These are phyloP conservation scores for Aureobasidium melanogenum DNA, from an alignment of 2,329 filamentous ascomycete genomes.

Conservation along the genomic window DNA sequence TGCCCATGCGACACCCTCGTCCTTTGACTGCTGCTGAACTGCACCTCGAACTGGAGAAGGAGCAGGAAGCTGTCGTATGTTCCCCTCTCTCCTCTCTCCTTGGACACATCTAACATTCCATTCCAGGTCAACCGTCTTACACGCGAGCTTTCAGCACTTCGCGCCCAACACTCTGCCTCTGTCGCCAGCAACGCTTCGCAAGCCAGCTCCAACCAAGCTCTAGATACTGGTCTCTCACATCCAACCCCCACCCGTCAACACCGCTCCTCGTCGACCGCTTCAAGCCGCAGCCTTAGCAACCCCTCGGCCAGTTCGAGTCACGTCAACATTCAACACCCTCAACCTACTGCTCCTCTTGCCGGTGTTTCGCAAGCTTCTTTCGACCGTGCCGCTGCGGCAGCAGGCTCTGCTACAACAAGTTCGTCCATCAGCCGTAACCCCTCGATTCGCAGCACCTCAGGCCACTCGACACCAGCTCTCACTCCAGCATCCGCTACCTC, in stretches of 20 bases:
- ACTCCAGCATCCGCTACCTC: constrained; percentile 16
- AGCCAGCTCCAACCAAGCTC: constrained; percentile 42
- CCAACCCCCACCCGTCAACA: constrained; percentile 48
- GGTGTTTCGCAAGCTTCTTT: constrained; percentile 27
- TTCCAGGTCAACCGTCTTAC: constrained; percentile 81
- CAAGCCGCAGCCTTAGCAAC: constrained; percentile 12
- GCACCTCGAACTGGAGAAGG: constrained; percentile 83
- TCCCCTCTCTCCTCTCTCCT: not conserved
- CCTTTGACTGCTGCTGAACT: constrained; percentile 84
- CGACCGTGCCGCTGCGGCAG: constrained; percentile 26
- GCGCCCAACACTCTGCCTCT: constrained; percentile 53
- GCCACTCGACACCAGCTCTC: constrained; percentile 25
- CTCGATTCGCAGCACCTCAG: constrained; percentile 24
- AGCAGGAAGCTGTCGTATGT: constrained; percentile 84
- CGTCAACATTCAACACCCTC: constrained; percentile 18
- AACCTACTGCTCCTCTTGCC: constrained; percentile 15
- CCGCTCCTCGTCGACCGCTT: constrained; percentile 23
- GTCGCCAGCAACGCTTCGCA: constrained; percentile 48
- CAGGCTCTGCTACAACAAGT: constrained; percentile 10
- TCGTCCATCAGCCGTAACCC: constrained; percentile 24
- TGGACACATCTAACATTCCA: not conserved
- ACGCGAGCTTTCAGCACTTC: constrained; percentile 77
- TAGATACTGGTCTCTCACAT: constrained; percentile 37
- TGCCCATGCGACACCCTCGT: constrained; percentile 73
- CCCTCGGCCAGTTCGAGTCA: constrained; percentile 16